Base-by-base conservation (phyloP, 495 filamentous ascomycete species). In the Geoglossum glabrum region DNA sequence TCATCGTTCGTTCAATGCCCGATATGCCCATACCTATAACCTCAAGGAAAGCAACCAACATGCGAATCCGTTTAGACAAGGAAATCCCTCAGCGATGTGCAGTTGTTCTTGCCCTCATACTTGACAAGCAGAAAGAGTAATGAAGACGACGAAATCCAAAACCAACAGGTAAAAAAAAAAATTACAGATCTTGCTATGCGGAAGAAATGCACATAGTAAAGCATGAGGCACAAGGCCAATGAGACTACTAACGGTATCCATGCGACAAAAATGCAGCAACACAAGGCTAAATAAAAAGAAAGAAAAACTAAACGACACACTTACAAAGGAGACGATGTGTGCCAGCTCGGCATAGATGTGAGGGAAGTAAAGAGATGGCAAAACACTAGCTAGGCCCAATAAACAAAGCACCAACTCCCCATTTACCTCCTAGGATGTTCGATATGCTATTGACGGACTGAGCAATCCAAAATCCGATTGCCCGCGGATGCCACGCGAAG, bases 1-100 rank as follows among this genome's bases (percentile, higher is more conserved):
- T 52, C 49, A 13, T 52, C 6, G 26, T 28, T 31, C 49, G 17
- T 52, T 27, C 23, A 52, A 52, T 52, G 49, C 49, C 49, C 30
- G 49, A 26, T 52, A 52, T 52, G 49, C 49, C 49, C 49, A 31
- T 52, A 27, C 49, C 23, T 52, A 28, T 52, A 52, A 52, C 49
- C 49, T 52, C 23, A 30, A 52, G 49, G 49, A 52, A 52, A 52
- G 49, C 49, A 52, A 17, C 49, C 49, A 52, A 52, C 46, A 52
- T 13, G 28, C 17, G 49, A 52, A 52, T 26, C 49, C 1, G 28
- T 30, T 52, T 30, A 30, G 28, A 52, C 17, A 52, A 52, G 23
- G 49, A 52, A 13, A 52, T 52, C 49, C 49, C 49, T 52, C 49
- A 52, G 49, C 17, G 49, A 23, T 52, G 49, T 52, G 49, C 49